phyloP scores from a whole-genome alignment of 2,329 filamentous ascomycete genomes.

The Microdochium bolleyi region DNA sequence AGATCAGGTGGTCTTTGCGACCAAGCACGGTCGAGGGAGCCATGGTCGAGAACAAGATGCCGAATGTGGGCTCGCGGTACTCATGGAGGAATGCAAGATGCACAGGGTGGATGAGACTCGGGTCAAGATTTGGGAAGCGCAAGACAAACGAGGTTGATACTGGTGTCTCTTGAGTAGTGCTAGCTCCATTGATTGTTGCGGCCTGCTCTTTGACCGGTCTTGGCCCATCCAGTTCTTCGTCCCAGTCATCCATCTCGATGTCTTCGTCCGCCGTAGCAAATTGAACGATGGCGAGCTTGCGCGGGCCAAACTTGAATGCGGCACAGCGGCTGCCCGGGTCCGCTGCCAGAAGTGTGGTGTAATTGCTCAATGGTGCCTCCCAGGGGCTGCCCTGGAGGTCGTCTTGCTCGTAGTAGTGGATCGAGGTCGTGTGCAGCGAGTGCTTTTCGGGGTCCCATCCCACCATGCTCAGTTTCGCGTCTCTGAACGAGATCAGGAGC shows the following conservation, averaged over 20 bases:
- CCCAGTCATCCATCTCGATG: conserved; percentile 86
- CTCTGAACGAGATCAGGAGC: conserved; percentile 75
- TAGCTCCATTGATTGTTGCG: conserved; percentile 33
- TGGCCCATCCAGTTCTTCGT: conserved; percentile 69
- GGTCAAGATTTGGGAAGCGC: conserved; percentile 80
- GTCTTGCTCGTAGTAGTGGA: conserved; percentile 97
- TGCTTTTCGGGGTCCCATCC: conserved; percentile 85
- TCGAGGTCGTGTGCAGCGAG: conserved; percentile 78
- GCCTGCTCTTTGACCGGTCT: conserved; percentile 41
- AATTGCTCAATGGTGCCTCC: conserved; percentile 66
- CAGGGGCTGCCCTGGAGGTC: conserved; percentile 78
- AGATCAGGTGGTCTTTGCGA: conserved; percentile 77
- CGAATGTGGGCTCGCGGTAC: conserved; percentile 96
- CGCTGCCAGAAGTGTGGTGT: conserved; percentile 73
- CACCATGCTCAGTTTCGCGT: conserved; percentile 86
- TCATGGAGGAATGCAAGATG: conserved; percentile 92
- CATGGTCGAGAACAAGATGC: conserved; percentile 74
- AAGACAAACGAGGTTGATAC: conserved; percentile 92
- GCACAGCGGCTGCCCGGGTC: conserved; percentile 92
- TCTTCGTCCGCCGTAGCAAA: conserved; percentile 84
- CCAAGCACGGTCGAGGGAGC: conserved; percentile 71
- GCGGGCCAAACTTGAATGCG: conserved; percentile 82
- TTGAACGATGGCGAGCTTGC: conserved; percentile 87
- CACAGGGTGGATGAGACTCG: conserved; percentile 77
- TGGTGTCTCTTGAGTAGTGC: conserved; percentile 55